Base-by-base conservation (phyloP, 2,329 filamentous ascomycete species). In the Sarocladium kiliense region DNA sequence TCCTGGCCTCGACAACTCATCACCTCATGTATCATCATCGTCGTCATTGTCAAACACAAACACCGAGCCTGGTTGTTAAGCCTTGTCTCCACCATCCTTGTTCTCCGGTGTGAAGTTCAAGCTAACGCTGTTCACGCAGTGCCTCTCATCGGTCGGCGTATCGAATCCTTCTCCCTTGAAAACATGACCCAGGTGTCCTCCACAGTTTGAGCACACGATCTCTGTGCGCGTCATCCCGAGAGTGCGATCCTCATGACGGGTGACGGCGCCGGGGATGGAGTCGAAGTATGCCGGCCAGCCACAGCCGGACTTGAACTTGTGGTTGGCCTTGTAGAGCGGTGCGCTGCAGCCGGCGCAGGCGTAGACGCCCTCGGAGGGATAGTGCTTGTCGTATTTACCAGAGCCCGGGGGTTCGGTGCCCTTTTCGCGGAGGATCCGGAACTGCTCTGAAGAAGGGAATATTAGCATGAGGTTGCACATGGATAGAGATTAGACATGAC, bases 261-360 rank as follows among this genome's bases (percentile, higher is more conserved):
- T 89, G 12, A 99, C 91, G 1, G 93, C 93, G 2, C 91, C 92
- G 0, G 94, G 93, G 53, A 99, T 84, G 61, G 88, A 93, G 72
- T 99, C 94, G 69, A 93, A 99, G 74, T 97, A 99, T 12, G 94
- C 94, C 0, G 94, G 94, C 94, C 94, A 99, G 58, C 94, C 94
- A 72, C 94, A 99, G 41, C 91, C 91, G 18, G 89, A 95, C 71
- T 89, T 89, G 81, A 99, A 99, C 72, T 99, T 99, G 74, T 96
- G 92, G 59, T 81, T 81, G 26, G 94, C 92, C 71, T 86, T 93
- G 82, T 99, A 99, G 18, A 99, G 84, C 4, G 94, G 92, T 7
- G 91, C 82, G 26, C 86, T 72, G 78, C 94, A 99, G 54, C 84
- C 94, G 18, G 89, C 89, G 73, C 94, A 99, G 45, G 80, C 85